A percentile compares a stretch with the other conserved stretches of the same genome.
Evolutionary conservation across 768 basidiomycete species (phyloP).

Genomic region (Filobasidium floriforme): DNA sequence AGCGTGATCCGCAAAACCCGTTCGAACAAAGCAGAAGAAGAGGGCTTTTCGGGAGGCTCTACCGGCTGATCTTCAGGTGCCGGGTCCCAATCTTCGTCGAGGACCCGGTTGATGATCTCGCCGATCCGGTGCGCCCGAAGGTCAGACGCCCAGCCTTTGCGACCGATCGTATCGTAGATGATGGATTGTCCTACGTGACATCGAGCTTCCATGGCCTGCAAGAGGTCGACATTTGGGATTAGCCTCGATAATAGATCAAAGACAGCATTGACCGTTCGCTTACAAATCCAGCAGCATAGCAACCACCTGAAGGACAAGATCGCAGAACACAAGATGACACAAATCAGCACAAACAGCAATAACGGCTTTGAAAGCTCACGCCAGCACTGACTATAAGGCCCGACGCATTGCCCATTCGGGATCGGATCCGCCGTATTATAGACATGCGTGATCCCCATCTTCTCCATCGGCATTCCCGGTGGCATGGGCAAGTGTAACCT

Average conservation of each 20-base stretch:
- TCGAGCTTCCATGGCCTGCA: constrained; percentile 40
- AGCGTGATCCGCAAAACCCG: background rate
- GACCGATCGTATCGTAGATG: constrained; percentile 75
- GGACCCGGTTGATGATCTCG: constrained; percentile 63
- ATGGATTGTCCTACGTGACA: constrained; percentile 82
- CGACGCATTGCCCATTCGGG: constrained; percentile 53
- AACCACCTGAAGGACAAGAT: constrained; percentile 51
- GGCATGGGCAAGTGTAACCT: constrained; percentile 82
- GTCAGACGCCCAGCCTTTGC: constrained; percentile 70
- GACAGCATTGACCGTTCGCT: background rate
- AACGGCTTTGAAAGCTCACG: background rate
- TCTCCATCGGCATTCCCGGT: constrained; percentile 49
- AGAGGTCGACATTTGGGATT: background rate
- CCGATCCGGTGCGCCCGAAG: constrained; percentile 63
- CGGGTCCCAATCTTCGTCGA: constrained; percentile 68
- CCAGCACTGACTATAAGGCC: constrained; percentile 29
- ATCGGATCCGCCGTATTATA: constrained; percentile 94
- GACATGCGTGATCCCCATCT: constrained; percentile 61
- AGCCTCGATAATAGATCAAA: background rate
- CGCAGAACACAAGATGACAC: too few relatives aligned
- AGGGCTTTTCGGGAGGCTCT: background rate
- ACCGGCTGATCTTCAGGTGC: constrained; percentile 50
- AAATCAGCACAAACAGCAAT: background rate
- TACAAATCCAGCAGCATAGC: constrained; percentile 73
- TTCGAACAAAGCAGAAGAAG: background rate